A percentile compares a stretch with the other conserved stretches of the same genome.
Evolutionary conservation across 495 filamentous ascomycete species (phyloP).

Genomic region (Penicillium odoratum): DNA sequence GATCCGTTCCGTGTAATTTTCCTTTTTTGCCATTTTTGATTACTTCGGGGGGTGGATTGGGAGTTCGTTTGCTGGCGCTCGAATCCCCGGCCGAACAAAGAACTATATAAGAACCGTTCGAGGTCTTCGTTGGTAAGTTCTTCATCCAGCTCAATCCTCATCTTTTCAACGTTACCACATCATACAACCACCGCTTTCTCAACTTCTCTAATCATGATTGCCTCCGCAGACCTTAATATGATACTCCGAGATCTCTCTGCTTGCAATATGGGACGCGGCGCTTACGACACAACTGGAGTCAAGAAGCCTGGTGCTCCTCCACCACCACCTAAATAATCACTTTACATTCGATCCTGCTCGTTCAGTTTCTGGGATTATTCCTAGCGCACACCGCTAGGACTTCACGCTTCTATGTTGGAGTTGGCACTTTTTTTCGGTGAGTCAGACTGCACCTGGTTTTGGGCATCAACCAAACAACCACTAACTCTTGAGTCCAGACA

Average conservation of each 20-base stretch:
- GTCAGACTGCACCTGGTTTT: constrained; percentile 20
- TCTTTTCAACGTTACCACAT: constrained; percentile 11
- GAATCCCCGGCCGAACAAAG: constrained; percentile 15
- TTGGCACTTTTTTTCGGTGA: constrained; percentile 36
- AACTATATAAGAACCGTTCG: constrained; percentile 31
- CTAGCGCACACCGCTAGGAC: constrained; percentile 15
- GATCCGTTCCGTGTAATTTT: constrained; percentile 1
- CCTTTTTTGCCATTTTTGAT: constrained; percentile 13
- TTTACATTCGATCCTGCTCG: constrained; percentile 15
- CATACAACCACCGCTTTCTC: not conserved
- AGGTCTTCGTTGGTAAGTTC: constrained; percentile 28
- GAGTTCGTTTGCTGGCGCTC: constrained; percentile 24
- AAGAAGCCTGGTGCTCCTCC: constrained; percentile 57
- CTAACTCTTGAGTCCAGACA: constrained; percentile 27
- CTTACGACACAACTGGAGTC: constrained; percentile 60
- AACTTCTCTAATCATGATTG: constrained; percentile 33
- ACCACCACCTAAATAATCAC: constrained; percentile 39
- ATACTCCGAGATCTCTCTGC: constrained; percentile 48
- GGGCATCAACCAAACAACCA: constrained; percentile 21
- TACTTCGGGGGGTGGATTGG: constrained; percentile 28
- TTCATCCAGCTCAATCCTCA: constrained; percentile 23
- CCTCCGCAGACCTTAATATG: constrained; percentile 47
- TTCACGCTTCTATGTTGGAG: constrained; percentile 20
- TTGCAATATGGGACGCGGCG: constrained; percentile 60
- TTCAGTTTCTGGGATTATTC: constrained; percentile 9